Evolutionary conservation across 2,329 filamentous ascomycete species (phyloP), one percentile per base, ranked within the genome.

Genomic region (Biscogniauxia marginata): DNA sequence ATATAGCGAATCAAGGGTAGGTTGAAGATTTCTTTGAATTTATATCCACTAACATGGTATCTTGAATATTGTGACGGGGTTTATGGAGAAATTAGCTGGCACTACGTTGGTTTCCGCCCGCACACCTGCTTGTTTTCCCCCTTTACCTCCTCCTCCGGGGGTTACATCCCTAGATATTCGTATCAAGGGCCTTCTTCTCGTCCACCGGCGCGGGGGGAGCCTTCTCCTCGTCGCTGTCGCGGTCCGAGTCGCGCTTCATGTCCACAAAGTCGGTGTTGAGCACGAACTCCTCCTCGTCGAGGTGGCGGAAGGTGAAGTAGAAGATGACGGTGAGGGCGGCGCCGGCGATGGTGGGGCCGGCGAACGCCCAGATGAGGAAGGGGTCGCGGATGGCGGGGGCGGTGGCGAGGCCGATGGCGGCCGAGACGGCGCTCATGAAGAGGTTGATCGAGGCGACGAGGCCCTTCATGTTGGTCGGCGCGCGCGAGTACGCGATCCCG

Each of bases 401-500:
- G n/a, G 77, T 57, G 20, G 76, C 73, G 53, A 79, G 84, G n/a
- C 86, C 87, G 50, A 92, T 74, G 34, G 88, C 88, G 24, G 85
- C 79, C 1, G 85, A 84, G 63, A 92, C 79, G 55, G 88, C 88
- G 24, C 79, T 86, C 80, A 84, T 90, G 76, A 89, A 86, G 43
- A 91, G 79, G 67, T 86, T 86, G 65, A 91, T 77, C 19, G 84
- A 83, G 72, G 83, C 80, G 65, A 93, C 87, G n/a, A 92, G 79
- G 1, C 86, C 89, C 62, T 88, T 86, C 89, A 93, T 93, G 76
- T 91, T 91, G 67, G 82, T 84, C 22, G 89, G 89, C 0, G 88
- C 88, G 73, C 91, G 90, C 70, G 86, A 87, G 76, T 86, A 92
- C 30, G 89, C 89, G 61, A 90, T 91, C 70, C 91, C 89, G 61